Evolutionary conservation across 257 asterid species (phyloP).

Genomic region (Eustoma russellianum): DNA sequence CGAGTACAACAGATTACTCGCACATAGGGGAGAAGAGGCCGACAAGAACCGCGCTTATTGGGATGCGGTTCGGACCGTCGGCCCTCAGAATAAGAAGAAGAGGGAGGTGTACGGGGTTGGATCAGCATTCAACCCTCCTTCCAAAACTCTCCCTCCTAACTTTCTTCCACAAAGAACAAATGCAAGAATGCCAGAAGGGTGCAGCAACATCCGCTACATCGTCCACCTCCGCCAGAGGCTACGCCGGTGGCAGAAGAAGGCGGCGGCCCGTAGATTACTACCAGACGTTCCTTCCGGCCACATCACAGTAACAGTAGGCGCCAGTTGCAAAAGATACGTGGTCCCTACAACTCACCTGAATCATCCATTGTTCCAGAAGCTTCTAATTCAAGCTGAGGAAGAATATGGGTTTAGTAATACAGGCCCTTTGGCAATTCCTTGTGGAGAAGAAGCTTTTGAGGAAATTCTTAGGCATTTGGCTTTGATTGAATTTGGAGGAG

Average conservation of each 20-base stretch:
- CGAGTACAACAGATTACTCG: too few species aligned
- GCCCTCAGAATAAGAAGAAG: too few species aligned
- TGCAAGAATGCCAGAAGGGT: not conserved
- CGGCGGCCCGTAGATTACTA: constrained; percentile 22
- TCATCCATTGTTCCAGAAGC: constrained; percentile 40
- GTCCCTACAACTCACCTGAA: constrained; percentile 38
- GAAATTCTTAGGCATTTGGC: constrained; percentile 32
- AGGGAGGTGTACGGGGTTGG: too few species aligned
- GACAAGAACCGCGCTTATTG: too few species aligned
- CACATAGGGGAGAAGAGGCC: too few species aligned
- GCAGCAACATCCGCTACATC: constrained; percentile 40
- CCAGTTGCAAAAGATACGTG: constrained; percentile 25
- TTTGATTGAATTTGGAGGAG: constrained; percentile 22
- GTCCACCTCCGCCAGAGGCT: constrained; percentile 45
- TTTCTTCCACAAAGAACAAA: too few species aligned
- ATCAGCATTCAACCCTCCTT: too few species aligned
- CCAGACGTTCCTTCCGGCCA: constrained; percentile 45
- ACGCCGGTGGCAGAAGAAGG: constrained; percentile 41
- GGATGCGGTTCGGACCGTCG: too few species aligned
- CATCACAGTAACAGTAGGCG: constrained; percentile 37
- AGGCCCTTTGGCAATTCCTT: constrained; percentile 51
- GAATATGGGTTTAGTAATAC: constrained; percentile 38
- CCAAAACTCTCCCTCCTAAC: too few species aligned
- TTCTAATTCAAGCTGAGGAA: constrained; percentile 46
- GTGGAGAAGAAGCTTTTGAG: constrained; percentile 41